Base-by-base conservation (phyloP, 768 basidiomycete species). In the Amanita pseudoporphyria region DNA sequence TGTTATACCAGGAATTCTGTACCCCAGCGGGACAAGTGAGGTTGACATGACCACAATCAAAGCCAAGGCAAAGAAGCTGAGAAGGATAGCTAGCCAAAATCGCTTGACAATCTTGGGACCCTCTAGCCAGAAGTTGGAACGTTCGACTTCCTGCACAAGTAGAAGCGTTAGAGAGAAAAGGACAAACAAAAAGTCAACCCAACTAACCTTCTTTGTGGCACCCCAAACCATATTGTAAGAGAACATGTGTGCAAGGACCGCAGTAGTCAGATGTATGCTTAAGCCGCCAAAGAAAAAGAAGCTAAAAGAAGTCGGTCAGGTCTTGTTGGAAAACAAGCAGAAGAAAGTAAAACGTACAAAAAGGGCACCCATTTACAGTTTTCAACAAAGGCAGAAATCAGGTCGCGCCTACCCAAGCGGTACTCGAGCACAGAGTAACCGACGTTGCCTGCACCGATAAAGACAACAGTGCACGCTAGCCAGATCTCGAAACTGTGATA, bases 91-190 rank as follows among this genome's bases (percentile, higher is more conserved):
- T 41, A 78, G 58, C 73, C 84, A 81, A 69, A 88, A 94, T 3
- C 89, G 82, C 54, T 80, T 79, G 59, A 84, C 68, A 60, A 94
- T 91, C 50, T 79, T 78, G 1, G 92, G 92, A 10, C 92, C 80
- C 63, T 95, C 91, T 49, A 85, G 78, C 77, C 87, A 92, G 71
- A 95, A 92, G 62, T 92, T 93, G 5, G 85, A 87, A 42, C 79
- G 74, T 64, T 92, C 84, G 35, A 93, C 87, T 64, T 88, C 86
- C 76, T 91, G 31, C 18, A 33, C 78, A 58, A 41, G 39, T 43
- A n/a, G 16, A 43, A n/a, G 18, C 40, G 45, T 28, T 22, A 16
- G 12, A 32, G 21, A 19, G 44, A 39, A 18, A 10, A n/a, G 19
- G 16, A 32, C 6, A 21, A 5, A 30, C 14, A 36, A 45, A 14